Evolutionary conservation across 2,329 filamentous ascomycete genomes (phyloP).

Genomic region (Aquanectria penicillioides): DNA sequence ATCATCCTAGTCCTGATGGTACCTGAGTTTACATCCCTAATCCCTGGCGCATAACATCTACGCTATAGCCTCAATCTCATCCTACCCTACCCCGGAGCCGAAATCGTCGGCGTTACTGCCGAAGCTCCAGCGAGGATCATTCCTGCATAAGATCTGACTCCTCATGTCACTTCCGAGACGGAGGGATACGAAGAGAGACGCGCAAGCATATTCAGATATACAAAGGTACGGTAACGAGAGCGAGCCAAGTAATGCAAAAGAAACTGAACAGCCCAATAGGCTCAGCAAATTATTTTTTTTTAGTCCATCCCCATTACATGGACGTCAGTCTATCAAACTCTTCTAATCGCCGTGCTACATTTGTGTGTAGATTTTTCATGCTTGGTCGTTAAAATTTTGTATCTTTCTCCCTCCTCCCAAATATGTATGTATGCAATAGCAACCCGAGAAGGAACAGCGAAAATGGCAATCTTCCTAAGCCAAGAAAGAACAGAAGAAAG

Average conservation of each 20-base stretch:
- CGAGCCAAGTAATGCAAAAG: neutral
- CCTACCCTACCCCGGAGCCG: no score
- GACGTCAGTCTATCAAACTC: slow-evolving; percentile 35
- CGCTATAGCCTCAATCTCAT: no score
- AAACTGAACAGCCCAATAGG: slow-evolving; percentile 4
- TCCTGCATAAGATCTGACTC: no score
- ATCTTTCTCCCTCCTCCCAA: slow-evolving; percentile 28
- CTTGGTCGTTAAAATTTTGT: slow-evolving; percentile 40
- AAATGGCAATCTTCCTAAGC: neutral
- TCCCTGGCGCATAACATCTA: no score
- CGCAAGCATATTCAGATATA: no score
- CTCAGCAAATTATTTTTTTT: slow-evolving; percentile 31
- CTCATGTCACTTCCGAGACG: no score
- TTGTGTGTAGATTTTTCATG: slow-evolving; percentile 42
- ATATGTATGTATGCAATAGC: neutral
- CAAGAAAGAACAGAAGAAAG: neutral
- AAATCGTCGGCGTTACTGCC: no score
- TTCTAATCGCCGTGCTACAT: slow-evolving; percentile 37
- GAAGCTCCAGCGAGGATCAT: no score
- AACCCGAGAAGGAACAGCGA: neutral
- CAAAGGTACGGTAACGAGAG: neutral
- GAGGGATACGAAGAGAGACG: neutral
- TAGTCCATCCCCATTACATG: slow-evolving; percentile 35
- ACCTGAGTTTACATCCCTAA: no score
- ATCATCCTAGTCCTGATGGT: no score